Evolutionary conservation across 345 rosid species (phyloP).

Genomic region (Rhodomyrtus tomentosa): DNA sequence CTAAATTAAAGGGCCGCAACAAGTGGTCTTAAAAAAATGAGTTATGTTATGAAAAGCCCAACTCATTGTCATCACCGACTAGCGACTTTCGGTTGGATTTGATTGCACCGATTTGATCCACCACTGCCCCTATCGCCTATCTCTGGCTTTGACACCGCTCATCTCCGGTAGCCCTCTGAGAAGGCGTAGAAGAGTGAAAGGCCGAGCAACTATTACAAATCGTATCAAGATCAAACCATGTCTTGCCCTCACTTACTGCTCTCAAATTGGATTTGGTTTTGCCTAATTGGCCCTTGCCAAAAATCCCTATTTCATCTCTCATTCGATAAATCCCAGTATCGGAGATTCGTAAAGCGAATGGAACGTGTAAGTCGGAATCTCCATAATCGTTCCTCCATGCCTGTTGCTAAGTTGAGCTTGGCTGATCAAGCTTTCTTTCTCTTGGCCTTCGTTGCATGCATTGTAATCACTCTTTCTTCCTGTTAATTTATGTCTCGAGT

Average conservation of each 20-base stretch:
- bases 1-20: too few relatives aligned
- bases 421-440: constrained; percentile 71
- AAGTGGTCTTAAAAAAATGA: too few relatives aligned
- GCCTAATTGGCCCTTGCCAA: background rate
- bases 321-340: constrained; percentile 5
- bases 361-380: constrained; percentile 35
- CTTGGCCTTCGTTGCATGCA: constrained; percentile 64
- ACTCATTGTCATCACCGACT: too few relatives aligned
- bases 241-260: background rate
- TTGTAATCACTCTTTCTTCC: constrained; percentile 29
- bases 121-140: background rate
- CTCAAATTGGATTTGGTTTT: background rate
- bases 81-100: too few relatives aligned
- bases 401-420: constrained; percentile 33
- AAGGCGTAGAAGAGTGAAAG: background rate
- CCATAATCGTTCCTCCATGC: constrained; percentile 29
- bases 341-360: constrained; percentile 22
- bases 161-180: background rate
- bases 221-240: background rate
- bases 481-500: too few relatives aligned
- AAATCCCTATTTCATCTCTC: background rate
- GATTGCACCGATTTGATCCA: background rate
- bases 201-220: background rate
- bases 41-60: too few relatives aligned
- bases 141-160: background rate